phyloP scores from a whole-genome alignment of 164 flowering plant species.

The Nelumbo lutea region DNA sequence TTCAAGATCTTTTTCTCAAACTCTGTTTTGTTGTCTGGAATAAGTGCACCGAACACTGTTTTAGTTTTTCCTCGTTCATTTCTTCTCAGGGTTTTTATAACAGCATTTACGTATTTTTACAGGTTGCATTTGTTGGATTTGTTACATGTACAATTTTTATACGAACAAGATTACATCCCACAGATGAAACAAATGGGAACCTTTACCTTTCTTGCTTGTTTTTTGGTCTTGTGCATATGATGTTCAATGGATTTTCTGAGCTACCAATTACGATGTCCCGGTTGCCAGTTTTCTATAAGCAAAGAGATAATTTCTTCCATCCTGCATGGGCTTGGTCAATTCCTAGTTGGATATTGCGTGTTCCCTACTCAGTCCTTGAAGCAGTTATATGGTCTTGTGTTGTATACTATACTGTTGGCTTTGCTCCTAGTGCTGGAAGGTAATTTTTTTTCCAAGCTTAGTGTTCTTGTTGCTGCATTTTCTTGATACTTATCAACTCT shows the following conservation, averaged over 20 bases:
- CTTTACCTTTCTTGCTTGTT: slow-evolving; percentile 73
- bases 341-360: slow-evolving; percentile 71
- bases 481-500: slow-evolving; percentile 7
- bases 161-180: slow-evolving; percentile 67
- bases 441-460: slow-evolving; percentile 17
- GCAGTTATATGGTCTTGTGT: slow-evolving; percentile 74
- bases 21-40: no score
- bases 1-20: no score
- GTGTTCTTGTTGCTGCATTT: background rate
- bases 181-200: slow-evolving; percentile 56
- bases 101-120: slow-evolving; percentile 12
- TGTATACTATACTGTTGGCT: slow-evolving; percentile 77
- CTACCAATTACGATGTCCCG: slow-evolving; percentile 71
- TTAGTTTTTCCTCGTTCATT: background rate
- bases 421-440: slow-evolving; percentile 79
- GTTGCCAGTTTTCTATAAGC: slow-evolving; percentile 87
- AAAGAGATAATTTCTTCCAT: slow-evolving; percentile 73
- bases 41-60: no score
- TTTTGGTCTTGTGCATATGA: slow-evolving; percentile 76
- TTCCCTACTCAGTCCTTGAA: slow-evolving; percentile 81
- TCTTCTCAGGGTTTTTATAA: background rate
- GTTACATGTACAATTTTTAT: slow-evolving; percentile 70
- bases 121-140: slow-evolving; percentile 88
- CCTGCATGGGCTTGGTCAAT: slow-evolving; percentile 90
- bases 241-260: slow-evolving; percentile 93